Base-by-base conservation (phyloP, 371 early-diverging fungal species). In the Lichtheimia corymbifera region DNA sequence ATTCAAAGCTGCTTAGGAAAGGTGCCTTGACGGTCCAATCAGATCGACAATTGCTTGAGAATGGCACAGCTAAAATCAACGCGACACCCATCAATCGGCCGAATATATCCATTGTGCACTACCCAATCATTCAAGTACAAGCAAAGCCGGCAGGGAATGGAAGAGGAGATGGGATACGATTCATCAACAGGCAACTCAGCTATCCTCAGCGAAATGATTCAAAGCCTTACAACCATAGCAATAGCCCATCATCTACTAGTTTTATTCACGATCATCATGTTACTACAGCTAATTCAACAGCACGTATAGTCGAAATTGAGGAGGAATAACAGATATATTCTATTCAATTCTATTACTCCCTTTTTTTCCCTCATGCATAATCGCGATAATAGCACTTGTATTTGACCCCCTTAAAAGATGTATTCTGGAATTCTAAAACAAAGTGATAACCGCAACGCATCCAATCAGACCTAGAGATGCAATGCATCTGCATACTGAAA, bases 101-200 rank as follows among this genome's bases (percentile, higher is more conserved):
- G 20, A 18, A 50, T 11, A 43, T 51, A 17, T 51, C 51, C 14
- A 56, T 63, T 27, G 27, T 58, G 5, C 58, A 64, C 20, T 64
- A 58, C 22, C 64, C 64, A 2, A 64, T 64, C 49, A 64, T 64
- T 27, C 64, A 64, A 40, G 58, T 58, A 7, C 63, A 63, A 35
- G 63, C 58, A 4, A 45, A 55, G 45, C 44, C 50, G 7, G 18
- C 22, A n/a, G 58, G 50, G 7, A 30, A 52, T 27, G 49, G 25
- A n/a, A 52, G 24, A 22, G 22, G 53, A 20, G 28, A 52, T 27
- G 28, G 28, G n/a, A n/a, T 52, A 28, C 40, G 43, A 22, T 58
- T 58, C 43, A 24, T 58, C 59, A 61, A 61, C 12, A 61, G 52
- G 14, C 35, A 52, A 42, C 52, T 52, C 20, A 45, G 18, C 17